Conservation (phyloP, 179 eudicot species). For the Silene coronaria region DNA sequence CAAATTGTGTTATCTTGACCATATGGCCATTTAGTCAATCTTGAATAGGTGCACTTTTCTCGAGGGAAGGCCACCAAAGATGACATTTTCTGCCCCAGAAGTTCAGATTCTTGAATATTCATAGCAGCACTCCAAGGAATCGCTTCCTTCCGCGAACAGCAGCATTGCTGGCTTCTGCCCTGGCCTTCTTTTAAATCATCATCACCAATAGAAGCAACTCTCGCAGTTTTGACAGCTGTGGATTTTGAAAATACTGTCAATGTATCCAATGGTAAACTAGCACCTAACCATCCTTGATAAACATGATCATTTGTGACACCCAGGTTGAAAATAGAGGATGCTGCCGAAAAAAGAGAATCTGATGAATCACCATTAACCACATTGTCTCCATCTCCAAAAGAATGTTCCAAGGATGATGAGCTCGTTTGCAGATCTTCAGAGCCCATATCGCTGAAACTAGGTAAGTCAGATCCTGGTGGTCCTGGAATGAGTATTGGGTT, state of each 20-base stretch:
- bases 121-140: slow-evolving; percentile 30
- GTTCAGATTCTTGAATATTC: slow-evolving; percentile 40
- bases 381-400: slow-evolving; percentile 43
- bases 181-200: slow-evolving; percentile 18
- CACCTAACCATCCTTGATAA: slow-evolving; percentile 27
- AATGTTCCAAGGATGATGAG: slow-evolving; percentile 43
- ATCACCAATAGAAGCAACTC: slow-evolving; percentile 14
- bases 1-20: slow-evolving; percentile 12
- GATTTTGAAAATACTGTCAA: slow-evolving; percentile 18
- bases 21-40: slow-evolving; percentile 18
- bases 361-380: slow-evolving; percentile 38
- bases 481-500: slow-evolving; percentile 87
- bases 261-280: slow-evolving; percentile 22
- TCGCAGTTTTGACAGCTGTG: slow-evolving; percentile 21
- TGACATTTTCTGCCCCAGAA: slow-evolving; percentile 29
- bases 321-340: slow-evolving; percentile 49
- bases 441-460: slow-evolving; percentile 65
- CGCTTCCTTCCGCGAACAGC: slow-evolving; percentile 48
- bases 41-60: slow-evolving; percentile 22
- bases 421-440: slow-evolving; percentile 60
- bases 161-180: slow-evolving; percentile 32
- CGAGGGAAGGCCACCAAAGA: slow-evolving; percentile 22
- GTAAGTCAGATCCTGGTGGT: slow-evolving; percentile 89
- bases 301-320: slow-evolving; percentile 17
- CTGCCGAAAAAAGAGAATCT: slow-evolving; percentile 52